phyloP scores from a whole-genome alignment of 2,329 filamentous ascomycete genomes.

The Lachnum nothofagi region DNA sequence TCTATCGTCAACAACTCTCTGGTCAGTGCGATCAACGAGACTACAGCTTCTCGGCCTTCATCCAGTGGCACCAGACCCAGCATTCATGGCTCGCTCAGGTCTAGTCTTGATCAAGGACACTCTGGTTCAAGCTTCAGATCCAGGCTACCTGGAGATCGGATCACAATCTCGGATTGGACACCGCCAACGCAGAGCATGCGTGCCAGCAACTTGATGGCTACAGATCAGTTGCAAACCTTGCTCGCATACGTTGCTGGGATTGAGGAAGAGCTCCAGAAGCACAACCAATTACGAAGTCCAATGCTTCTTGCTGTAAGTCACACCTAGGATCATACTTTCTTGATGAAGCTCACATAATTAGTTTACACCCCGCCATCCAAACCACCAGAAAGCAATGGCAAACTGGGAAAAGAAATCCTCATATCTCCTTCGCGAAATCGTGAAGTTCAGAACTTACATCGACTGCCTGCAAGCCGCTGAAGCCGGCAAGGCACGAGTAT shows the following conservation, averaged over 20 bases:
- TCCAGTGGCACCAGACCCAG: slow-evolving; percentile 32
- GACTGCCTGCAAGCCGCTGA: slow-evolving; percentile 74
- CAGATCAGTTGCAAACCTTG: slow-evolving; percentile 73
- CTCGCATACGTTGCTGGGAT: slow-evolving; percentile 76
- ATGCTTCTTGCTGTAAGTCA: slow-evolving; percentile 71
- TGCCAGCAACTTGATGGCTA: slow-evolving; percentile 69
- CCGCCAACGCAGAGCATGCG: slow-evolving; percentile 89
- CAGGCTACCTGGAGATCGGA: slow-evolving; percentile 77
- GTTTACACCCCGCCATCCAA: slow-evolving; percentile 79
- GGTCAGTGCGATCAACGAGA: slow-evolving; percentile 49
- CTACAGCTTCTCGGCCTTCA: slow-evolving; percentile 28
- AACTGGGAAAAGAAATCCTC: slow-evolving; percentile 98
- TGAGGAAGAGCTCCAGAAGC: slow-evolving; percentile 76
- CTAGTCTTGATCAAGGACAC: slow-evolving; percentile 46
- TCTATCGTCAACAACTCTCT: slow-evolving; percentile 56
- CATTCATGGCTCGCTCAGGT: slow-evolving; percentile 57
- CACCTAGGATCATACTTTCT: background rate
- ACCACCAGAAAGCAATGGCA: slow-evolving; percentile 76
- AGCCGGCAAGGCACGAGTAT: slow-evolving; percentile 62
- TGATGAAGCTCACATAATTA: slow-evolving; percentile 25
- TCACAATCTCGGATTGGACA: slow-evolving; percentile 80
- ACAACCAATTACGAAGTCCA: slow-evolving; percentile 81
- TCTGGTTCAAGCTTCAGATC: slow-evolving; percentile 31
- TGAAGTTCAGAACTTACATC: slow-evolving; percentile 94
- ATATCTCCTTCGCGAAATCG: slow-evolving; percentile 86